Evolutionary conservation across 2,329 filamentous ascomycete genomes (phyloP), one percentile per base, ranked within the genome.

Genomic region (Aspergillus luchuensis): DNA sequence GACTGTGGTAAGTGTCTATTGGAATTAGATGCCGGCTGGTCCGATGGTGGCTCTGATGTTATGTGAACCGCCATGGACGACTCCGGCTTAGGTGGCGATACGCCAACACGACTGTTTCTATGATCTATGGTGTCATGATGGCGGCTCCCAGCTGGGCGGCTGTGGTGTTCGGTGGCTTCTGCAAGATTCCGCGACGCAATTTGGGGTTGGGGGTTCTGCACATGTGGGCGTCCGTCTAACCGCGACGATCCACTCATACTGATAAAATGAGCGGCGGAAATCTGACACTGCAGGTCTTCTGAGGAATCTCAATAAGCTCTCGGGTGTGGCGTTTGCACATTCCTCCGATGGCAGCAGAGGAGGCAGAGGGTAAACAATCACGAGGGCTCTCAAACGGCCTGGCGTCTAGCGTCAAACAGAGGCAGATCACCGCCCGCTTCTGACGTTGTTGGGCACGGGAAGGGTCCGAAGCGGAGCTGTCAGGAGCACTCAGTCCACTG

Each of bases 141-240:
- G 23, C 25, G 45, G 25, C 25, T 28, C 25, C 25, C 25, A 28
- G 25, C 25, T 28, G 25, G 10, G 23, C 25, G 45, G 23, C 15
- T 49, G 45, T 45, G 4, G 23, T 23, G 33, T 36, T 13, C 33
- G 33, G 45, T 53, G 33, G 59, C 56, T 2, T 60, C 59, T 57
- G 59, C 59, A 53, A 48, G 55, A 47, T 65, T 60, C 53, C 64
- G 56, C 48, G 63, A 58, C 61, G 67, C 62, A 50, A 67, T 56
- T 48, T 63, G 69, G 52, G 67, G 66, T 10, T 66, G 63, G 15
- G 66, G 55, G 8, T 57, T 63, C 49, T 67, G 68, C 55, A 66
- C 60, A 49, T 63, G 63, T 53, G 67, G 64, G 25, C 61, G 52
- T 30, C 60, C 57, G 60, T 66, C 63, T 36, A 62, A 21, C 23